Percentiles rank a stretch among this genome's conserved stretches.
phyloP scores from a whole-genome alignment of 2,329 filamentous ascomycete genomes.

The Xylaria sp. region DNA sequence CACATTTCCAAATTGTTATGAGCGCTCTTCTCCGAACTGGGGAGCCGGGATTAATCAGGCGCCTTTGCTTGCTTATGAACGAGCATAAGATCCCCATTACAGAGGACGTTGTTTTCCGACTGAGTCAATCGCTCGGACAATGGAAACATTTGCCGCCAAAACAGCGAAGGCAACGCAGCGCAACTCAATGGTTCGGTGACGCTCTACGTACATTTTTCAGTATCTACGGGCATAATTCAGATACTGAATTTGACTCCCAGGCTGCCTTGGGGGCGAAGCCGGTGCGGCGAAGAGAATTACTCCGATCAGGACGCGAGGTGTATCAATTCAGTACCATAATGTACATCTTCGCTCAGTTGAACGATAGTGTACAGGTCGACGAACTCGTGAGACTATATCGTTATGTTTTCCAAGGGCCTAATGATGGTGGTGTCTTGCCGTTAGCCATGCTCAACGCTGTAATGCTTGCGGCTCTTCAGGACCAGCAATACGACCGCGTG shows the following conservation, averaged over 20 bases:
- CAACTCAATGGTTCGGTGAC: constrained; percentile 47
- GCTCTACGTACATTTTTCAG: constrained; percentile 51
- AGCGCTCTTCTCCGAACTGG: constrained; percentile 59
- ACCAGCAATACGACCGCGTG: constrained; percentile 68
- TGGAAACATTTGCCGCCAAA: constrained; percentile 48
- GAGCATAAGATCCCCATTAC: constrained; percentile 55
- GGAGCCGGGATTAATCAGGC: constrained; percentile 55
- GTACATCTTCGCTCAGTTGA: constrained; percentile 55
- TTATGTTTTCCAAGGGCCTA: constrained; percentile 52
- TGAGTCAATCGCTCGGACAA: constrained; percentile 55
- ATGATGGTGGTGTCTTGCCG: constrained; percentile 55
- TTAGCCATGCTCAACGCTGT: constrained; percentile 69
- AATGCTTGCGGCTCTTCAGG: constrained; percentile 72
- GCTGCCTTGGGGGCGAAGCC: constrained; percentile 18
- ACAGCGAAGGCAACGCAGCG: constrained; percentile 34
- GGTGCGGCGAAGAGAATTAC: constrained; percentile 32
- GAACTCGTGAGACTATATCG: constrained; percentile 67
- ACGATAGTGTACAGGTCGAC: constrained; percentile 63
- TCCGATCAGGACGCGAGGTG: constrained; percentile 39
- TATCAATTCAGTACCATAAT: constrained; percentile 55
- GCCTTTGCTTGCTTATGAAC: constrained; percentile 57
- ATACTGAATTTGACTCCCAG: constrained; percentile 25
- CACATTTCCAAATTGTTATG: constrained; percentile 66
- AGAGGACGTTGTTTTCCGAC: constrained; percentile 55
- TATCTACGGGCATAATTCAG: constrained; percentile 42